Base-by-base conservation (phyloP, 352 stramenopile genomes). In the Phytophthora sansomeana region DNA sequence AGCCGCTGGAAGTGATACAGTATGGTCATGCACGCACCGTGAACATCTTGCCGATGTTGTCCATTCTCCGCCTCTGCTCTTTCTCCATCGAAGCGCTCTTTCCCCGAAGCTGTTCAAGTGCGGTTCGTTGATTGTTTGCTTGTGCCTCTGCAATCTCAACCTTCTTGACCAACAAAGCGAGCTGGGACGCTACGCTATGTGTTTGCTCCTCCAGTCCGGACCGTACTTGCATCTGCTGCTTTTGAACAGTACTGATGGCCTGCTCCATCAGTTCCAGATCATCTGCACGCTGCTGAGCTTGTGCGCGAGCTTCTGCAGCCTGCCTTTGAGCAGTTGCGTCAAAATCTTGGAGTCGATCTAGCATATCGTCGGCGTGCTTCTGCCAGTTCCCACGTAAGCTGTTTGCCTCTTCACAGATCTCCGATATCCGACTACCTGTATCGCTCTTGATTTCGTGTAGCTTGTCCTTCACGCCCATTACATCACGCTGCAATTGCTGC, bases 401-500 rank as follows among this genome's bases (percentile, higher is more conserved):
- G 51, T 79, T 87, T n/a, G 81, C 77, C 53, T 95, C 82, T 56
- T 91, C 76, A 55, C 75, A 81, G 5, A 92, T 73, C 17, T 78
- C 72, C 4, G 81, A 86, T 42, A 89, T 81, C 1, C 81, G 80
- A 44, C 54, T 74, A 8, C 72, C 72, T 17, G 87, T 77, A 54
- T 93, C 77, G 30, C 63, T 80, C 49, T 85, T 83, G 38, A 91
- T 74, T 39, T 88, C 81, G 51, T 93, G 83, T 54, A 89, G 62
- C 36, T 75, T 80, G 69, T 95, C 84, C 55, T 95, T 95, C 28
- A 86, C 72, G 36, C 92, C 83, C 73, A 91, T 91, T 19, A 90
- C 80, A 39, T 95, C 86, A 6, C 86, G 83, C 53, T 95, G 86
- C 52, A 95, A 63, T 67, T 92, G 80, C 53, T 95, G 86, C 86